phyloP scores from a whole-genome alignment of 2,329 filamentous ascomycete genomes.

The Triangularia setosa region DNA sequence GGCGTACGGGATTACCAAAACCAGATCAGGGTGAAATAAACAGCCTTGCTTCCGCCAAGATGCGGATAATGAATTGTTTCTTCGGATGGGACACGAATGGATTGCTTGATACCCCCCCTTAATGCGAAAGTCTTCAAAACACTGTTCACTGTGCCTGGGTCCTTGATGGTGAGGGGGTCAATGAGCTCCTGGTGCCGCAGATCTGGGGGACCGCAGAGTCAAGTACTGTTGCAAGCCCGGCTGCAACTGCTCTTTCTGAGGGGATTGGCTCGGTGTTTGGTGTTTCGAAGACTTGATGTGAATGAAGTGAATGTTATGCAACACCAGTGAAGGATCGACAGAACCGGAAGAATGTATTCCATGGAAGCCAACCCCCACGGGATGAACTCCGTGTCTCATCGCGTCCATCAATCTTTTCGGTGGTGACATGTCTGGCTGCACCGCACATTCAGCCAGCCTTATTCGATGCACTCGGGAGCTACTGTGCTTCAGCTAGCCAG shows the following conservation, averaged over 20 bases:
- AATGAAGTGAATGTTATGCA: constrained; percentile 13
- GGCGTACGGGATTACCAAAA: constrained; percentile 37
- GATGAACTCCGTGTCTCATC: background rate
- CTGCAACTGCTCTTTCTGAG: background rate
- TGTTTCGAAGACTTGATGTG: background rate
- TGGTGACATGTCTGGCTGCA: background rate
- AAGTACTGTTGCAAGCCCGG: background rate
- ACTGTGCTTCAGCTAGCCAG: background rate
- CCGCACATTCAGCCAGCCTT: background rate
- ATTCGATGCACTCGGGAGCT: background rate
- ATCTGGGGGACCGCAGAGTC: background rate
- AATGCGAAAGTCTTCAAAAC: constrained; percentile 13
- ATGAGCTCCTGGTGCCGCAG: background rate
- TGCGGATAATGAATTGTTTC: constrained; percentile 19
- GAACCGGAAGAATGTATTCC: background rate
- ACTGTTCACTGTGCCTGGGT: constrained; percentile 10
- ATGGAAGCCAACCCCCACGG: background rate
- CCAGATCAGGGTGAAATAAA: constrained; percentile 29
- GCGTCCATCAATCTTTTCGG: background rate
- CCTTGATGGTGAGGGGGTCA: background rate
- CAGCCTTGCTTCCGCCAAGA: constrained; percentile 26
- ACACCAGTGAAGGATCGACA: constrained; percentile 27
- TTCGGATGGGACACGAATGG: constrained; percentile 20
- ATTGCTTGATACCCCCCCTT: constrained; percentile 21
- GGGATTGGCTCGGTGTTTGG: background rate